These are phyloP conservation scores for Coccomyxa subellipsoidea DNA, from an alignment of 163 green algal species.

Conservation along the genomic window DNA sequence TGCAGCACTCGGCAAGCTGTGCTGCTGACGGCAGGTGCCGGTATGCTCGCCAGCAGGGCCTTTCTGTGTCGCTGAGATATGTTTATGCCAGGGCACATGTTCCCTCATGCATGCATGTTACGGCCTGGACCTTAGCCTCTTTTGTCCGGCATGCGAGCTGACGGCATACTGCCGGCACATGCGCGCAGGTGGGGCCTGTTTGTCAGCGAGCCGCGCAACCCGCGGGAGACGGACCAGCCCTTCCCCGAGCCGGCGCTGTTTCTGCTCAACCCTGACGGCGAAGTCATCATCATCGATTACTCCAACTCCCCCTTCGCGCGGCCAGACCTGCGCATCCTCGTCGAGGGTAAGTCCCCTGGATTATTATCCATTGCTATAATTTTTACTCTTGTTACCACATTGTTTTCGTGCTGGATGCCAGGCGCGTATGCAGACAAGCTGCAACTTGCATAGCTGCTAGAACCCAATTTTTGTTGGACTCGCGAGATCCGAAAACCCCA, in stretches of 20 bases:
- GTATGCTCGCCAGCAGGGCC: not conserved
- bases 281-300: constrained; percentile 51
- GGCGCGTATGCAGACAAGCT: no score
- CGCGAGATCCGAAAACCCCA: no score
- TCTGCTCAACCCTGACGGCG: constrained; percentile 53
- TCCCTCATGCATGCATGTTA: not conserved
- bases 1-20: no score
- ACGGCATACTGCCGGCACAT: not conserved
- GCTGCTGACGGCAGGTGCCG: not conserved
- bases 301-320: constrained; percentile 56
- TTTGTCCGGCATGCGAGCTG: no score
- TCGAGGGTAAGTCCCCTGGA: constrained; percentile 16
- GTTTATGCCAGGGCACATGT: no score
- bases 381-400: no score
- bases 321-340: constrained; percentile 46
- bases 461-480: no score
- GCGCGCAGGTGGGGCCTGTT: not conserved
- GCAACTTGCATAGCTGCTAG: no score
- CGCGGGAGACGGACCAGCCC: constrained; percentile 44
- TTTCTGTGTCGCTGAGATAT: not conserved
- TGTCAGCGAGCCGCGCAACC: constrained; percentile 29
- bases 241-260: constrained; percentile 61
- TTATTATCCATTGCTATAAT: not conserved
- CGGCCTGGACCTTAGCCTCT: no score
- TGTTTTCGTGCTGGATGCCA: no score